Conservation (phyloP, 371 early-diverging fungal species). For the Syncephalastrum racemosum region DNA sequence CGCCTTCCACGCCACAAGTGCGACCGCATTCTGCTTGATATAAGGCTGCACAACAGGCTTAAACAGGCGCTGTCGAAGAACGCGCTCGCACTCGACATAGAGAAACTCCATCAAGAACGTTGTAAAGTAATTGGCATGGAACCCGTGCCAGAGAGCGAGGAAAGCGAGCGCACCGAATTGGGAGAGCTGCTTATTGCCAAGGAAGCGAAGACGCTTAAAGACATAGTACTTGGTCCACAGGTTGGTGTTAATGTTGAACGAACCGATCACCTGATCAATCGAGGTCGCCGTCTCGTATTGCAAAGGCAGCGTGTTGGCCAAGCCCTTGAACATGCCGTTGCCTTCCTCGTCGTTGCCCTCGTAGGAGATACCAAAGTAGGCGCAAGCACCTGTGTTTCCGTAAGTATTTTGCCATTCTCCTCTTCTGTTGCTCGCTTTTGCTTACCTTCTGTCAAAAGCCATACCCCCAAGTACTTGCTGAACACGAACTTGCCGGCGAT, state of each 20-base stretch:
- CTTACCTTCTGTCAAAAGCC: constrained; percentile 67
- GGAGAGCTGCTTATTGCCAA: constrained; percentile 67
- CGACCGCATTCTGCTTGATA: constrained; percentile 22
- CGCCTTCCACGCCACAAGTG: constrained; percentile 24
- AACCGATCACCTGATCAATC: constrained; percentile 53
- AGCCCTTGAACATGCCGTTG: constrained; percentile 50
- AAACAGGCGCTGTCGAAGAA: constrained; percentile 26
- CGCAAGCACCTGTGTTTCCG: constrained; percentile 45
- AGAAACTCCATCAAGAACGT: constrained; percentile 67
- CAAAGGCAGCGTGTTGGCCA: constrained; percentile 58
- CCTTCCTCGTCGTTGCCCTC: constrained; percentile 58
- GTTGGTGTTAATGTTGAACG: constrained; percentile 81
- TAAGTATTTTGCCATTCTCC: not conserved
- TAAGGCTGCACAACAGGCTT: constrained; percentile 28
- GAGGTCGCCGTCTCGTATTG: constrained; percentile 58
- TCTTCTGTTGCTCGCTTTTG: not conserved
- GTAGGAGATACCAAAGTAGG: constrained; percentile 64
- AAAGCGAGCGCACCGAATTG: constrained; percentile 61
- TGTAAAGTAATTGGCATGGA: constrained; percentile 63
- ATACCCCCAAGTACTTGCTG: constrained; percentile 72
- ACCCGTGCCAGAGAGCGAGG: constrained; percentile 78
- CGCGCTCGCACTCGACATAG: constrained; percentile 52
- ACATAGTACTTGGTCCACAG: constrained; percentile 72
- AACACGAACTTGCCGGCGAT: constrained; percentile 58
- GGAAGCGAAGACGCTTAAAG: constrained; percentile 68